Conservation (phyloP, 371 early-diverging fungal species). For the Syncephalis fuscata region DNA sequence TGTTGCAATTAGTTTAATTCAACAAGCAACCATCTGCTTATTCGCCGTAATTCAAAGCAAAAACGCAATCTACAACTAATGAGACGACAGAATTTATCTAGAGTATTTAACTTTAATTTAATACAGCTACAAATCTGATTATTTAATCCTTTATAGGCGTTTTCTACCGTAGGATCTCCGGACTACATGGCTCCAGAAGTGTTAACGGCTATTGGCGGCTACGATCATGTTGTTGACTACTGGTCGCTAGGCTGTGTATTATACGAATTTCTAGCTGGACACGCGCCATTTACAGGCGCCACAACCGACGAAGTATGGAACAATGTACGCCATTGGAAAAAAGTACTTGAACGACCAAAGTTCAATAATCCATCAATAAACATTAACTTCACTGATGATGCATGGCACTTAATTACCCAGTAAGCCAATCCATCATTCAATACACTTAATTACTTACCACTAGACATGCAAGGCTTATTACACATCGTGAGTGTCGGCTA, state of each 20-base stretch:
- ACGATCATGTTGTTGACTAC: conserved; percentile 66
- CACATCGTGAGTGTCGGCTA: conserved; percentile 24
- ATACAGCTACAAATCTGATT: conserved; percentile 19
- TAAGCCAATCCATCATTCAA: conserved; percentile 3
- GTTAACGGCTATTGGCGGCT: conserved; percentile 16
- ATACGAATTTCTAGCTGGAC: conserved; percentile 68
- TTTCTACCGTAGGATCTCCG: conserved; percentile 67
- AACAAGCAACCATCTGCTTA: conserved; percentile 23
- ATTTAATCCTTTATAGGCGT: conserved; percentile 15
- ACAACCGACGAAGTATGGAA: conserved; percentile 62
- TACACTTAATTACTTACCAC: background rate
- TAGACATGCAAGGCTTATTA: conserved; percentile 21
- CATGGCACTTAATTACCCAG: conserved; percentile 52
- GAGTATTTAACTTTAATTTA: conserved; percentile 21
- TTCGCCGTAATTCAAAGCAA: conserved; percentile 22
- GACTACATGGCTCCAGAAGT: conserved; percentile 75
- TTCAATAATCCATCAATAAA: conserved; percentile 54
- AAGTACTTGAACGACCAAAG: conserved; percentile 47
- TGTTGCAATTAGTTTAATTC: conserved; percentile 20
- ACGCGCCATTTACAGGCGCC: conserved; percentile 63
- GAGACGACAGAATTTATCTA: conserved; percentile 21
- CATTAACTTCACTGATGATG: conserved; percentile 48
- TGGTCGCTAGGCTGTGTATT: conserved; percentile 86
- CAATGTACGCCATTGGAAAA: conserved; percentile 66
- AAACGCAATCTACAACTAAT: conserved; percentile 20